Percentiles rank a stretch among this genome's conserved stretches.
These are phyloP conservation scores for Chalaropsis ovoidea DNA, from an alignment of 2,329 filamentous ascomycete genomes.

Conservation along the genomic window DNA sequence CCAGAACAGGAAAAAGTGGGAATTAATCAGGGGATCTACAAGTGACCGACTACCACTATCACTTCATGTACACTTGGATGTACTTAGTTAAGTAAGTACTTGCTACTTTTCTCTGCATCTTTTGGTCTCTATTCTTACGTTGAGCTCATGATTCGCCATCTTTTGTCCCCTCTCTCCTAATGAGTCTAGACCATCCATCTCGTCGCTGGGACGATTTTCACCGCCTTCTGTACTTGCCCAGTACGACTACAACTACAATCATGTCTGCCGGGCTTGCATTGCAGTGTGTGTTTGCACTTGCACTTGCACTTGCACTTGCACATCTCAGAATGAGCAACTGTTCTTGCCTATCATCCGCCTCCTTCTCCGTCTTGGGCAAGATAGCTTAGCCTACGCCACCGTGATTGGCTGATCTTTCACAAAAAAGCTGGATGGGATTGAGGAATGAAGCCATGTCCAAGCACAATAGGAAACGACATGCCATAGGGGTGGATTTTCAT, in stretches of 20 bases:
- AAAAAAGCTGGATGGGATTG: not conserved
- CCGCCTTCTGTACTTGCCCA: no score
- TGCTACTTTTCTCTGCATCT: no score
- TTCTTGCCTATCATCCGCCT: not conserved
- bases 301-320: slow-evolving; percentile 8
- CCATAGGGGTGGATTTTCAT: no score
- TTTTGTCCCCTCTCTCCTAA: no score
- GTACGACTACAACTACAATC: no score
- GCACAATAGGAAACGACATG: not conserved
- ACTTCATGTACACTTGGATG: no score
- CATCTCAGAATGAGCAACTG: not conserved
- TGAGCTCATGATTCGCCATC: no score
- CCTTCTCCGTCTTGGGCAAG: not conserved
- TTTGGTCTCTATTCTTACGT: no score
- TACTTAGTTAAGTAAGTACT: no score
- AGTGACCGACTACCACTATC: not conserved
- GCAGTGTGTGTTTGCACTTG: slow-evolving; percentile 12
- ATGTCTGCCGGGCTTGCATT: not conserved
- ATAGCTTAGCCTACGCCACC: not conserved
- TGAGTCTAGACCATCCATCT: no score
- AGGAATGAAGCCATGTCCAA: not conserved
- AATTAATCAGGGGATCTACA: slow-evolving; percentile 16
- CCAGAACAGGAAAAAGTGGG: slow-evolving; percentile 22
- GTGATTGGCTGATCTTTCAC: not conserved
- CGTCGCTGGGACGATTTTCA: no score